phyloP scores from a whole-genome alignment of 176 grass and related monocot genomes.

The Zoysia pacifica region DNA sequence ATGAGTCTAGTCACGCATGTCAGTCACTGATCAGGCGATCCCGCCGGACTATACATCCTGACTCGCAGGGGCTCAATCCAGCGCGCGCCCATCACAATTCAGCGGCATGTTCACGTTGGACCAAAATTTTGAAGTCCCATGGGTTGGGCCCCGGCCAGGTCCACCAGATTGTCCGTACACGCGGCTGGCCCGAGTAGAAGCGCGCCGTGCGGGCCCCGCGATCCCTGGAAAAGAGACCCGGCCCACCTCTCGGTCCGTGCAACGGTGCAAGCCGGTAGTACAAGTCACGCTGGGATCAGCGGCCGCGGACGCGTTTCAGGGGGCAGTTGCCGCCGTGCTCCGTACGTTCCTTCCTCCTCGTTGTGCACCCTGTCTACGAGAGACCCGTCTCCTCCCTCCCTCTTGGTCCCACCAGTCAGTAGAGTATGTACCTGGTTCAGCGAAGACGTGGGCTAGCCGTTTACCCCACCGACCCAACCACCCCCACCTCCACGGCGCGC shows the following conservation, averaged over 20 bases:
- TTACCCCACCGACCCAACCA: background rate
- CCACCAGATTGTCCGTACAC: background rate
- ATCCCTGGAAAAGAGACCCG: background rate
- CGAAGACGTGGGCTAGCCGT: background rate
- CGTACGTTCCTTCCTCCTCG: background rate
- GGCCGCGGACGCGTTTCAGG: background rate
- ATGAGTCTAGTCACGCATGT: no score
- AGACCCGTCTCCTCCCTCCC: background rate
- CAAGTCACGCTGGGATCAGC: background rate
- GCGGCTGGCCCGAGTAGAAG: background rate
- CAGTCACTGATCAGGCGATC: no score
- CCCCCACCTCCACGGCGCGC: background rate
- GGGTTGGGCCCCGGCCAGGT: background rate
- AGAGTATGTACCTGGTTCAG: background rate
- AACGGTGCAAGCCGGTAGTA: background rate
- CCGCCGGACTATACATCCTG: no score
- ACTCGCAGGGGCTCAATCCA: no score
- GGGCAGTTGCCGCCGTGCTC: slow-evolving; percentile 35
- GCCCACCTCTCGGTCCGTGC: slow-evolving; percentile 11
- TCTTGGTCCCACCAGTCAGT: background rate
- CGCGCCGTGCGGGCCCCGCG: background rate
- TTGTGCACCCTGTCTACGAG: background rate
- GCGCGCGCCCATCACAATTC: background rate
- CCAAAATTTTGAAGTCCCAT: background rate
- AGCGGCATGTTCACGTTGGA: background rate